phyloP scores from a whole-genome alignment of 1,284 basidiomycete species.

The Rhodotorula glutinis region DNA sequence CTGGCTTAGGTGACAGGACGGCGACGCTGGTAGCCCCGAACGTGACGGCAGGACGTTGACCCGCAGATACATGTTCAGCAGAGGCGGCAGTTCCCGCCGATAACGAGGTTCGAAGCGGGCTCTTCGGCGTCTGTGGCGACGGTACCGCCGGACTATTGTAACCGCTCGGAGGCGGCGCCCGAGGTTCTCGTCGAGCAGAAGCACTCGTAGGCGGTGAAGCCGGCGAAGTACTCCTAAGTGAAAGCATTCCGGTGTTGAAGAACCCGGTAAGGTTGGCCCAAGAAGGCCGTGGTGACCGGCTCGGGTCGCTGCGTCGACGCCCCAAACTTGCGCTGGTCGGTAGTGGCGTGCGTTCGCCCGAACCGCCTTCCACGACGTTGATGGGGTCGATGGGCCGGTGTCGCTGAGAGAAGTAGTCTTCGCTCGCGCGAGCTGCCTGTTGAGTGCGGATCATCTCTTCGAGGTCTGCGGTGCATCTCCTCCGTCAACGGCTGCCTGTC shows the following conservation, averaged over 20 bases:
- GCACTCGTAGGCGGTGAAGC: conserved; percentile 20
- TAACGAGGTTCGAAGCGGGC: not conserved
- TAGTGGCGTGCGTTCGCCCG: conserved; percentile 29
- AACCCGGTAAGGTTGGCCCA: conserved; percentile 38
- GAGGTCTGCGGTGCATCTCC: conserved; percentile 5
- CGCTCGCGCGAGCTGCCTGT: not conserved
- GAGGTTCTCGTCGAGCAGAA: not conserved
- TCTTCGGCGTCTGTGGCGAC: conserved; percentile 19
- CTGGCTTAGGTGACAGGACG: conserved; percentile 20
- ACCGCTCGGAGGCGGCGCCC: conserved; percentile 10
- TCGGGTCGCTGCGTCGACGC: conserved; percentile 2
- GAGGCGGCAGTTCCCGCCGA: conserved; percentile 12
- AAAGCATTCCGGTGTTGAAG: conserved; percentile 37
- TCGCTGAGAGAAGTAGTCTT: conserved; percentile 38
- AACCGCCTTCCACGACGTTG: not conserved
- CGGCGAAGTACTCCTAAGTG: conserved; percentile 18
- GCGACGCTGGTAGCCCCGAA: conserved; percentile 37
- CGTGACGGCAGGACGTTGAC: conserved; percentile 14
- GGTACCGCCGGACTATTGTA: conserved; percentile 1
- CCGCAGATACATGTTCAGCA: conserved; percentile 3
- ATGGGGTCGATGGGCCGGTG: conserved; percentile 8
- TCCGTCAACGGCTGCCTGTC: not conserved
- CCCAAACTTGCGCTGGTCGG: conserved; percentile 11
- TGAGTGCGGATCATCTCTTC: conserved; percentile 5
- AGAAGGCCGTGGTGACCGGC: conserved; percentile 28